Evolutionary conservation across 2,329 filamentous ascomycete genomes (phyloP), one percentile per base, ranked within the genome.

Genomic region (Venturia asperata): DNA sequence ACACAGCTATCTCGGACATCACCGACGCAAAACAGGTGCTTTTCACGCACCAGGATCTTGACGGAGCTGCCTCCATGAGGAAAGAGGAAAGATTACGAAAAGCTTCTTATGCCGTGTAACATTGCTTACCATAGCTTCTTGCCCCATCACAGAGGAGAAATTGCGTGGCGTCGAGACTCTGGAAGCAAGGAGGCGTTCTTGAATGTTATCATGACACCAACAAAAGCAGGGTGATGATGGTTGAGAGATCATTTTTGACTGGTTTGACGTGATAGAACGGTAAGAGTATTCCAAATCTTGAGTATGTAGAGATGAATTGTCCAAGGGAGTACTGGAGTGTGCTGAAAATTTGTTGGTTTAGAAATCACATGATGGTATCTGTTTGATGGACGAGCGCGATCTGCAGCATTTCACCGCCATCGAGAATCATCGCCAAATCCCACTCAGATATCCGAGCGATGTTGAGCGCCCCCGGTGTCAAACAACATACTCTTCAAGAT

Each of bases 381-480:
- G n/a, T 7, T 49, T 49, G 45, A 49, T 11, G n/a, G n/a, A 49
- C 45, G 49, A 55, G 49, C 49, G 49, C 49, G 27, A 55, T 30
- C 52, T 58, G 52, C 52, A 11, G 27, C 49, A 47, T 21, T 7
- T 19, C 49, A 37, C 3, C 30, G 19, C 52, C 30, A 37, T 58
- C 30, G 24, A 30, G 27, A 58, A 19, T 37, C 30, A 21, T 37
- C 30, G 11, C 47, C 21, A 58, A 58, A 10, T 15, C n/a, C 27
- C 27, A n/a, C n/a, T n/a, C n/a, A n/a, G n/a, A n/a, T 30, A 4
- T 49, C 15, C 5, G 45, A 49, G 45, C 11, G 5, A 5, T 24
- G 5, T 34, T 21, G 27, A 56, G 13, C 6, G 52, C 27, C 9
- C 37, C 11, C 52, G 19, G 27, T 15, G n/a, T 34, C 30, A 34